These are phyloP conservation scores for Candida sphagnicola DNA, from an alignment of 805 yeast species.

Conservation along the genomic window DNA sequence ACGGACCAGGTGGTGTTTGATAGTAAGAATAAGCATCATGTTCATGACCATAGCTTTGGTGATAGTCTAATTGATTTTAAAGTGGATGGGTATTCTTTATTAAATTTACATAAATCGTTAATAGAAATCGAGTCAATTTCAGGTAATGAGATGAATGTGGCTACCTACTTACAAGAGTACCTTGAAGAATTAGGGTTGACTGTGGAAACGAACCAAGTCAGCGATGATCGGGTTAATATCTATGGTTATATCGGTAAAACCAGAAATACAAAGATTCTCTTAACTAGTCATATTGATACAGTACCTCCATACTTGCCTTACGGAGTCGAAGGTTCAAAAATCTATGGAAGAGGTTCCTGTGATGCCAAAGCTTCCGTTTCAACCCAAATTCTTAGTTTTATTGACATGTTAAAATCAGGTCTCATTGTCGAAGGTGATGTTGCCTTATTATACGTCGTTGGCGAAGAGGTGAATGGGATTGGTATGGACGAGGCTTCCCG, in stretches of 20 bases:
- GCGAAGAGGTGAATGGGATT: slow-evolving; percentile 63
- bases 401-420: slow-evolving; percentile 39
- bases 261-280: slow-evolving; percentile 44
- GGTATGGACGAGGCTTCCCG: slow-evolving; percentile 53
- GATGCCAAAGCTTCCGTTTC: slow-evolving; percentile 76
- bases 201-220: slow-evolving; percentile 43
- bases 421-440: slow-evolving; percentile 51
- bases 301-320: slow-evolving; percentile 66
- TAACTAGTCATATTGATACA: slow-evolving; percentile 68
- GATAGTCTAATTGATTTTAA: slow-evolving; percentile 1
- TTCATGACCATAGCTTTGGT: too few relatives aligned
- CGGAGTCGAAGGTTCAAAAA: slow-evolving; percentile 40
- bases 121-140: slow-evolving; percentile 23
- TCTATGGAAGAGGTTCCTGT: slow-evolving; percentile 63
- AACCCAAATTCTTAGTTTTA: slow-evolving; percentile 52
- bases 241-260: slow-evolving; percentile 51
- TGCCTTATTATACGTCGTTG: slow-evolving; percentile 59
- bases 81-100: slow-evolving; percentile 9
- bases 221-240: slow-evolving; percentile 42
- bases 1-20: too few relatives aligned
- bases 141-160: slow-evolving; percentile 27
- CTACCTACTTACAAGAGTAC: slow-evolving; percentile 34
- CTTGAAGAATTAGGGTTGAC: slow-evolving; percentile 44
- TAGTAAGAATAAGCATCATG: too few relatives aligned
- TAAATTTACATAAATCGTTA: slow-evolving; percentile 23